phyloP scores from a whole-genome alignment of 148 eudicot genomes.

The Cornus florida region DNA sequence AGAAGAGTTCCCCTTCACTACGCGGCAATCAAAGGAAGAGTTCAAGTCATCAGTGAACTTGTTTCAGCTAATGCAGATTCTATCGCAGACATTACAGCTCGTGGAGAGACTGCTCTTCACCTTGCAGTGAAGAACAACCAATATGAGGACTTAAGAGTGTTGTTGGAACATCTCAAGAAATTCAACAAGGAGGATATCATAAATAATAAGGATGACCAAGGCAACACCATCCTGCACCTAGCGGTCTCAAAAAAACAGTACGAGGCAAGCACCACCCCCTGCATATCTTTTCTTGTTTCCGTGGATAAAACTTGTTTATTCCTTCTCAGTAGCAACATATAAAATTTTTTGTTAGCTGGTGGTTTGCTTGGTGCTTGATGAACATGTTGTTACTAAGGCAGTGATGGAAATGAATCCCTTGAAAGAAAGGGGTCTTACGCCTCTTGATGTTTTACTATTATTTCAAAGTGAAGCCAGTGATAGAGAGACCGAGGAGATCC shows the following conservation, averaged over 20 bases:
- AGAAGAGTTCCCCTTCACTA: slow-evolving; percentile 46
- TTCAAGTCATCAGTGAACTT: slow-evolving; percentile 31
- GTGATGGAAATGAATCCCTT: slow-evolving; percentile 36
- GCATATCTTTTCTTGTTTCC: not conserved
- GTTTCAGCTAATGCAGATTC: slow-evolving; percentile 34
- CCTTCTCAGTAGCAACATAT: not conserved
- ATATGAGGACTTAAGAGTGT: slow-evolving; percentile 32
- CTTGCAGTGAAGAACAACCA: slow-evolving; percentile 50
- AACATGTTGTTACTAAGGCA: not conserved
- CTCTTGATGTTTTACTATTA: slow-evolving; percentile 31
- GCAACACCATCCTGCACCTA: slow-evolving; percentile 48
- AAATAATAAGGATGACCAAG: slow-evolving; percentile 42
- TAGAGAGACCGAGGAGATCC: slow-evolving; percentile 44
- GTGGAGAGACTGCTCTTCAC: slow-evolving; percentile 37
- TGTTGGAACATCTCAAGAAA: slow-evolving; percentile 39
- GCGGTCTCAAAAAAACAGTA: slow-evolving; percentile 54
- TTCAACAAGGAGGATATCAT: slow-evolving; percentile 30
- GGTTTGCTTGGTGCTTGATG: slow-evolving; percentile 29
- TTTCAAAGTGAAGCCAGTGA: slow-evolving; percentile 47
- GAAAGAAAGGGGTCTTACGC: slow-evolving; percentile 45
- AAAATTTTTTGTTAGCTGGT: slow-evolving; percentile 22
- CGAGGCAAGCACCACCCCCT: slow-evolving; percentile 35
- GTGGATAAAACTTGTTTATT: not conserved
- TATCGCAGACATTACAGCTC: slow-evolving; percentile 26
- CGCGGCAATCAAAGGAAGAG: slow-evolving; percentile 49